Evolutionary conservation across 208 protist species (phyloP).

Genomic region (Leptomonas seymouri): DNA sequence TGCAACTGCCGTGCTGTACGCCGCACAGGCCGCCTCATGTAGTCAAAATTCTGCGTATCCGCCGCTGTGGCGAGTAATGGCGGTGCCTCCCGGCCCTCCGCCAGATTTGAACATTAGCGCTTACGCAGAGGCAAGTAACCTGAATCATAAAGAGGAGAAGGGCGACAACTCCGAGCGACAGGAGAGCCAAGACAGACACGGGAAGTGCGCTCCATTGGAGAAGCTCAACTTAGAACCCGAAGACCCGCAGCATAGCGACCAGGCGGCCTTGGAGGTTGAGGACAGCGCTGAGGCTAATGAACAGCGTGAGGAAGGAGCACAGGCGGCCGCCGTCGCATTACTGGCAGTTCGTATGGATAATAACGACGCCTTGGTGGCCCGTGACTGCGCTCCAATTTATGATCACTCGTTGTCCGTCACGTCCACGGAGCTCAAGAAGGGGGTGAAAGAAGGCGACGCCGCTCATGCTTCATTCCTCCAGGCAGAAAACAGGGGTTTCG

Average conservation of each 20-base stretch:
- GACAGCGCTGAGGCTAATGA: background rate
- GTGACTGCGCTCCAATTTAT: background rate
- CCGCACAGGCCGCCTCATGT: background rate
- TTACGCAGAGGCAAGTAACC: background rate
- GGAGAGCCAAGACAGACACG: background rate
- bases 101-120: background rate
- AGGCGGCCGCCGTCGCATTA: background rate
- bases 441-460: background rate
- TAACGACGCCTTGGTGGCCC: background rate
- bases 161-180: too few species aligned
- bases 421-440: background rate
- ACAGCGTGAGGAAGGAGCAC: background rate
- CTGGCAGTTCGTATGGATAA: background rate
- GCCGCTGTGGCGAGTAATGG: constrained; percentile 1
- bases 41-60: background rate
- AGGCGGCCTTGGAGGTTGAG: too few species aligned
- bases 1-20: background rate
- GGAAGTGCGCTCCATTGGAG: too few species aligned
- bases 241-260: too few species aligned
- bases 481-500: constrained; percentile 9
- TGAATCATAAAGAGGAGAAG: background rate
- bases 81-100: background rate
- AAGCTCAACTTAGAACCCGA: too few species aligned
- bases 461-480: background rate
- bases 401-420: background rate